A percentile compares a stretch with the other conserved stretches of the same genome.
Conservation (phyloP, 257 asterid species). For the Capsicum baccatum region DNA sequence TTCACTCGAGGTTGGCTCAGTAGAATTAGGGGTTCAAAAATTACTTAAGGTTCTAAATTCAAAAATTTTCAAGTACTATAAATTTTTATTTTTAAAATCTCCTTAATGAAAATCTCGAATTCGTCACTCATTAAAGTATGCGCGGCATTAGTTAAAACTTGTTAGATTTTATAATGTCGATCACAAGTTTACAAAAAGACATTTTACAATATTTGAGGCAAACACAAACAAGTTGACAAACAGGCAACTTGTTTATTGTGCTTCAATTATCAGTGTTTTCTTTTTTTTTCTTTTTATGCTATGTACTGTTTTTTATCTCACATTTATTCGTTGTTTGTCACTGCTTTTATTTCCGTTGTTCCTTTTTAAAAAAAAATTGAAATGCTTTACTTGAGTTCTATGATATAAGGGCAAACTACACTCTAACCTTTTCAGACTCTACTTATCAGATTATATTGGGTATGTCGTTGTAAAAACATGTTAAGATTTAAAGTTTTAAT, state of each 20-base stretch:
- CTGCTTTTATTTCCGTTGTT: neutral
- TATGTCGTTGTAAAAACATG: neutral
- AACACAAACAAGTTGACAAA: neutral
- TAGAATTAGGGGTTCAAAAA: too few relatives aligned
- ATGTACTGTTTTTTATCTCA: fast-evolving
- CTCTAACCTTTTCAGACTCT: neutral
- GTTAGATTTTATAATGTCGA: neutral
- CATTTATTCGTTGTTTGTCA: neutral
- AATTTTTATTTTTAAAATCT: too few relatives aligned
- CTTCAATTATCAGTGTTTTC: too few relatives aligned
- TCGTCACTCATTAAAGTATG: too few relatives aligned
- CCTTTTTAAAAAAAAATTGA: too few relatives aligned
- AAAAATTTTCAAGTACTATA: too few relatives aligned
- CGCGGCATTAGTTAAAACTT: too few relatives aligned
- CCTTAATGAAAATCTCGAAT: too few relatives aligned
- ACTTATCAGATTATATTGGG: neutral
- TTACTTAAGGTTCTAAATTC: too few relatives aligned
- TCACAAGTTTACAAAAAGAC: neutral
- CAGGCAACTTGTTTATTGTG: neutral
- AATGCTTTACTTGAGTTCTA: neutral
- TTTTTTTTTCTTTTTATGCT: neutral
- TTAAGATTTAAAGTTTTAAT: neutral
- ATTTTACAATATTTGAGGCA: neutral
- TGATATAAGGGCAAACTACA: too few relatives aligned
- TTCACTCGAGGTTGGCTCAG: too few relatives aligned